A percentile compares a stretch with the other conserved stretches of the same genome.
Conservation (phyloP, 345 rosid genomes). For the Fremontodendron californicum region DNA sequence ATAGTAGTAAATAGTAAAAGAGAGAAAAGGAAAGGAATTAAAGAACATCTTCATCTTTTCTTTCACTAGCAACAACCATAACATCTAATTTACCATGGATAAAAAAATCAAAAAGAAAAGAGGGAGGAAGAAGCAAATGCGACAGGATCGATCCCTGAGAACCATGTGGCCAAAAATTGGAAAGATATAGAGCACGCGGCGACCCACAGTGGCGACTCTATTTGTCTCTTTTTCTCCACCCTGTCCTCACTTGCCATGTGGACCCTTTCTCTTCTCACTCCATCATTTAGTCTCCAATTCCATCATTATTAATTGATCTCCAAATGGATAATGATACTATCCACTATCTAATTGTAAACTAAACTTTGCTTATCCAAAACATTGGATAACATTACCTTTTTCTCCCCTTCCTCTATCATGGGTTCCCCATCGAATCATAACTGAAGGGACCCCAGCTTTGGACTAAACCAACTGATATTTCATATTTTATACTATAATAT, state of each 20-base stretch:
- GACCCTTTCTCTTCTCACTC: not conserved
- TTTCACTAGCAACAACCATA: too few relatives aligned
- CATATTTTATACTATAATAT: not conserved
- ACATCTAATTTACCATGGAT: too few relatives aligned
- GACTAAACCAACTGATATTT: not conserved
- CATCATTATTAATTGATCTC: not conserved
- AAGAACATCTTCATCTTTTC: not conserved
- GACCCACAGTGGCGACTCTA: constrained; percentile 34
- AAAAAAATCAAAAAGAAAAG: not conserved
- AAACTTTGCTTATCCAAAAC: constrained; percentile 14
- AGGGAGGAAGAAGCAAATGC: too few relatives aligned
- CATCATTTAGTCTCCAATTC: not conserved
- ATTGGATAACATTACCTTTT: not conserved
- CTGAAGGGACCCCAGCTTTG: constrained; percentile 1
- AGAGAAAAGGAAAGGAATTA: too few relatives aligned
- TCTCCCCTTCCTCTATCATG: not conserved
- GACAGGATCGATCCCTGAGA: not conserved
- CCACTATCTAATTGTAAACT: not conserved
- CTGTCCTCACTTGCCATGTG: not conserved
- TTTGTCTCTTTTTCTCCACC: not conserved
- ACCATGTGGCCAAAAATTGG: constrained; percentile 21
- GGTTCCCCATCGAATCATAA: not conserved
- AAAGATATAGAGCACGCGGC: constrained; percentile 30
- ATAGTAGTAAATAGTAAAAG: too few relatives aligned
- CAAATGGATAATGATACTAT: not conserved